These are phyloP conservation scores for Scheffersomyces spartinae DNA, from an alignment of 805 yeast species.

Conservation along the genomic window DNA sequence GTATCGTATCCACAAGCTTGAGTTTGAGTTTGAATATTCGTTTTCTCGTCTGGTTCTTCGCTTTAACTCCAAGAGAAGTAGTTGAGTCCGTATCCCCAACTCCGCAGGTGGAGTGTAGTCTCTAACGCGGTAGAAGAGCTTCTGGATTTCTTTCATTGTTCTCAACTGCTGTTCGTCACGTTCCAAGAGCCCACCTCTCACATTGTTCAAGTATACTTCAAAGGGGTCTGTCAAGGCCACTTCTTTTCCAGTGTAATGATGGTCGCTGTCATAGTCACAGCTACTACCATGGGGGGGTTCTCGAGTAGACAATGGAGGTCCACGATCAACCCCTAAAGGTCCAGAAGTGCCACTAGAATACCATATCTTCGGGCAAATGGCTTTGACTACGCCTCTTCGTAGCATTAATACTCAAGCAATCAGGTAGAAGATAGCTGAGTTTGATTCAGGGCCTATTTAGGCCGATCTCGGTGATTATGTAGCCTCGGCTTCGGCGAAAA, in stretches of 20 bases:
- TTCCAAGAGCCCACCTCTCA: conserved; percentile 37
- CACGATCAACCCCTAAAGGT: conserved; percentile 27
- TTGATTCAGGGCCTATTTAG: neutral
- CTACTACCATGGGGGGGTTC: neutral
- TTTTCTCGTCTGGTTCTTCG: conserved; percentile 11
- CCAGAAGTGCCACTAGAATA: conserved; percentile 11
- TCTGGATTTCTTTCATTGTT: conserved; percentile 52
- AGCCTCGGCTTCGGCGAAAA: neutral
- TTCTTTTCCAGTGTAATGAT: conserved; percentile 19
- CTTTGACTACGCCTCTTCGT: conserved; percentile 1
- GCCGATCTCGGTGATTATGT: neutral
- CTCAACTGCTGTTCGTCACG: conserved; percentile 52
- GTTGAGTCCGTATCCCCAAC: conserved; percentile 30
- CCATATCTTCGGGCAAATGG: neutral
- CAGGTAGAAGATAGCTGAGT: neutral
- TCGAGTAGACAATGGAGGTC: conserved; percentile 12
- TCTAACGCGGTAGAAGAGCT: conserved; percentile 41
- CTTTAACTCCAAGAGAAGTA: conserved; percentile 22
- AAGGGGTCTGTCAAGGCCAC: conserved; percentile 54
- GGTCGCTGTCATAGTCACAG: conserved; percentile 8
- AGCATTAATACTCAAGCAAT: conserved; percentile 3
- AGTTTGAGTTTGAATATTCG: conserved; percentile 3
- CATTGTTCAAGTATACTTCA: conserved; percentile 40
- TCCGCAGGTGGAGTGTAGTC: conserved; percentile 49
- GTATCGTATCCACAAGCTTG: conserved; percentile 5